Evolutionary conservation across 2,329 filamentous ascomycete species (phyloP).

Genomic region (Lachnellula suecica): DNA sequence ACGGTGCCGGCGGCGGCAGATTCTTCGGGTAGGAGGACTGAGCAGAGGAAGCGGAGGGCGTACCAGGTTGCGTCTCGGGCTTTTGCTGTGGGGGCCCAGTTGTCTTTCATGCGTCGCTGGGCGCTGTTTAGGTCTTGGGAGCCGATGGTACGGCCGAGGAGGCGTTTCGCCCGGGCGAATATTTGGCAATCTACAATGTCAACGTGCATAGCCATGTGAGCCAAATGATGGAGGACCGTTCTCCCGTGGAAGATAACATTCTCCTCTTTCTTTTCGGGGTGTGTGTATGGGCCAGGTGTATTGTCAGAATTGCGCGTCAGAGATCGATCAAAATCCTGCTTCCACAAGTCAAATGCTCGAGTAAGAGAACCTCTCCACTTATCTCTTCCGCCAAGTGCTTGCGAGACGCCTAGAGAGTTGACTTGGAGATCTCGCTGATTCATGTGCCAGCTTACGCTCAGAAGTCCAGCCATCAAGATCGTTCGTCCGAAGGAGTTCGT

Average conservation of each 20-base stretch:
- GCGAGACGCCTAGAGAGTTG: conserved; percentile 76
- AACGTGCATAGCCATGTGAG: conserved; percentile 97
- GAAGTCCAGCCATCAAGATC: conserved; percentile 87
- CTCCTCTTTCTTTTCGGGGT: conserved; percentile 61
- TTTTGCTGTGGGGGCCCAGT: conserved; percentile 85
- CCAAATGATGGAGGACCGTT: conserved; percentile 87
- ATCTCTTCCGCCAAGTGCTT: conserved; percentile 80
- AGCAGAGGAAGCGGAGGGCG: conserved; percentile 81
- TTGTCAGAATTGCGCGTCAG: conserved; percentile 57
- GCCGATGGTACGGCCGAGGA: conserved; percentile 84
- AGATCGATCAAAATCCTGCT: conserved; percentile 83
- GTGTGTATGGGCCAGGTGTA: conserved; percentile 53
- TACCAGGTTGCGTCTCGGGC: conserved; percentile 92
- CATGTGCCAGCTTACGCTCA: conserved; percentile 97
- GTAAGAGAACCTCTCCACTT: conserved; percentile 88
- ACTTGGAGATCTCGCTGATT: conserved; percentile 94
- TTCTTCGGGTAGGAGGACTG: conserved; percentile 70
- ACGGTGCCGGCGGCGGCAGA: conserved; percentile 39
- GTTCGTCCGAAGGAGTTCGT: conserved; percentile 94
- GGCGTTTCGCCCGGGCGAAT: conserved; percentile 81
- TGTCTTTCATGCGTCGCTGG: conserved; percentile 79
- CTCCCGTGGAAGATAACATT: conserved; percentile 78
- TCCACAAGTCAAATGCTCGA: conserved; percentile 91
- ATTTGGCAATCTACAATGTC: conserved; percentile 98
- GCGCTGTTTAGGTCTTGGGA: conserved; percentile 77